A percentile compares a stretch with the other conserved stretches of the same genome.
These are phyloP conservation scores for Carex arenaria DNA, from an alignment of 202 grass and related monocot genomes.

Conservation along the genomic window DNA sequence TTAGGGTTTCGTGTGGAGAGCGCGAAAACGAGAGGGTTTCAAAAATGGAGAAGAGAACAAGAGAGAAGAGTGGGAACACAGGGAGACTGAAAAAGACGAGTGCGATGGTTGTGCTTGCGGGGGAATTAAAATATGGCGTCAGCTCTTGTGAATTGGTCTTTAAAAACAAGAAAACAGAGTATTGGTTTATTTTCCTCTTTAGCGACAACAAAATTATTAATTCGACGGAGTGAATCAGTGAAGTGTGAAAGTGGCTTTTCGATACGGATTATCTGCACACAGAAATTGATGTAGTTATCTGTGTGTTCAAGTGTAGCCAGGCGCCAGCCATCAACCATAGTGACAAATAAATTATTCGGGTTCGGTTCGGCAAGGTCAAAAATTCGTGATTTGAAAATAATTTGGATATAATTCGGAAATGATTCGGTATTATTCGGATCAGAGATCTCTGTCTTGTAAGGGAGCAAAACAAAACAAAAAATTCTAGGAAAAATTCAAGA, in stretches of 20 bases:
- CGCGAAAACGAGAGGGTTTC: conserved; percentile 16
- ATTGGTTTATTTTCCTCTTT: background rate
- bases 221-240: background rate
- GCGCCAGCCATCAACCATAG: no score
- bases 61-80: background rate
- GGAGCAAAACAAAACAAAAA: no score
- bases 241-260: background rate
- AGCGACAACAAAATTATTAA: background rate
- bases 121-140: conserved; percentile 5
- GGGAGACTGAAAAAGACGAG: background rate
- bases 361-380: no score
- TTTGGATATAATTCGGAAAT: no score
- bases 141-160: conserved; percentile 13
- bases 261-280: background rate
- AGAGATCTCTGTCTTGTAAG: no score
- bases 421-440: no score
- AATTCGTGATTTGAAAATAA: no score
- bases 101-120: background rate
- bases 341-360: no score
- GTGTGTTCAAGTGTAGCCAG: background rate
- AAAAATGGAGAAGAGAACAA: conserved; percentile 22
- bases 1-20: conserved; percentile 14
- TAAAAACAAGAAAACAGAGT: background rate
- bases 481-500: no score
- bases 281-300: background rate